Percentiles rank a stretch among this genome's conserved stretches.
These are phyloP conservation scores for Pleurotus pulmonarius DNA, from an alignment of 768 basidiomycete species.

Conservation along the genomic window DNA sequence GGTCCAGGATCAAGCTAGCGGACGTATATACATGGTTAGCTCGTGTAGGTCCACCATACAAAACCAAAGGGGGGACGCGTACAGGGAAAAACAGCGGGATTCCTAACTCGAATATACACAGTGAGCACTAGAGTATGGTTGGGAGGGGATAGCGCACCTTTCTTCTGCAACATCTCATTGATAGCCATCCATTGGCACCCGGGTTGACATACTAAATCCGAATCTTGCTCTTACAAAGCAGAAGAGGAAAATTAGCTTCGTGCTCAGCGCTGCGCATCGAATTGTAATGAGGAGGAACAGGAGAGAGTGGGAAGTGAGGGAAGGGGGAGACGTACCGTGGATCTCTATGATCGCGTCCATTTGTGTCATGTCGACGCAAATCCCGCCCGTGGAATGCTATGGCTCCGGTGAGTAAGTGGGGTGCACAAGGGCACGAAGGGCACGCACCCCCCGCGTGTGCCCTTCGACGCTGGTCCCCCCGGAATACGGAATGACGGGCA, in stretches of 20 bases:
- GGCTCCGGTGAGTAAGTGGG: conserved; percentile 17
- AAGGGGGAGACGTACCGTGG: conserved; percentile 43
- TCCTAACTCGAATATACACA: conserved; percentile 27
- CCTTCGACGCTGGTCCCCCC: conserved; percentile 89
- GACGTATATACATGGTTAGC: not conserved
- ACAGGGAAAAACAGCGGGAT: conserved; percentile 86
- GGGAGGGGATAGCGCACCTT: conserved; percentile 33
- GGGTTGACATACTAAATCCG: conserved; percentile 72
- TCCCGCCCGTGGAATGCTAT: conserved; percentile 50
- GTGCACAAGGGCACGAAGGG: not conserved
- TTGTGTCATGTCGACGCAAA: conserved; percentile 71
- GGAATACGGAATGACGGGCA: conserved; percentile 80
- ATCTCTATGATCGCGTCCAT: conserved; percentile 80
- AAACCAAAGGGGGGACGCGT: conserved; percentile 3
- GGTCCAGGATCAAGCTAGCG: conserved; percentile 71
- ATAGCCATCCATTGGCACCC: conserved; percentile 71
- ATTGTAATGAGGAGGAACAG: not conserved
- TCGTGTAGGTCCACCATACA: not conserved
- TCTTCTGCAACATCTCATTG: conserved; percentile 60
- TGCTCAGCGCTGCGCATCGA: too few relatives aligned
- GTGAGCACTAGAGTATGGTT: not conserved
- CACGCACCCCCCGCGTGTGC: conserved; percentile 70
- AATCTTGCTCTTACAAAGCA: conserved; percentile 50
- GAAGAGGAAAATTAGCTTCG: too few relatives aligned
- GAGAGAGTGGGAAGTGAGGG: not conserved